Conservation (phyloP, 2,329 filamentous ascomycete genomes). For the Tolypocladium nubicola region DNA sequence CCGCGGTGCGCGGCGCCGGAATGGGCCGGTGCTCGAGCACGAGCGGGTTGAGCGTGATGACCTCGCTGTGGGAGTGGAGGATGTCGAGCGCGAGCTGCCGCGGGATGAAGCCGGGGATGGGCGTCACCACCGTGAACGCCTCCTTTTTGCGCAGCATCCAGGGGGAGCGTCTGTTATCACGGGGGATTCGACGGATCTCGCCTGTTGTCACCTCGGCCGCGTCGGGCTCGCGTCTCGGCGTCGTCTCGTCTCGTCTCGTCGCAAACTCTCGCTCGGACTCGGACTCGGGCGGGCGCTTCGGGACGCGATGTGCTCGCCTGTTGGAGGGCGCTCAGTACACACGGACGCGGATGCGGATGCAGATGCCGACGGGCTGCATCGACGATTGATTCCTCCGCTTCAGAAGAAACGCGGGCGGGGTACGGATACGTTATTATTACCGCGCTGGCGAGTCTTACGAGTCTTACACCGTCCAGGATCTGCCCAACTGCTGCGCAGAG, state of each 20-base stretch:
- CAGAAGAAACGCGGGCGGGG: background rate
- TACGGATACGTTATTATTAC: background rate
- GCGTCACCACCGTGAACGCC: slow-evolving; percentile 57
- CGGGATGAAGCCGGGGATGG: slow-evolving; percentile 59
- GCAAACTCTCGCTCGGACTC: background rate
- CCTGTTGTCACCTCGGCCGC: too few species aligned
- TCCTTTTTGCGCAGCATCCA: slow-evolving; percentile 51
- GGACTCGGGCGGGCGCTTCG: background rate
- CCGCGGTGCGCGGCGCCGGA: slow-evolving; percentile 55
- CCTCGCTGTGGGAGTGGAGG: slow-evolving; percentile 58
- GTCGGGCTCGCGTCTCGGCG: background rate
- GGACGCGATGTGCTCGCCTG: background rate
- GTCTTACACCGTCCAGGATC: too few species aligned
- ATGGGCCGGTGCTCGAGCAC: slow-evolving; percentile 54
- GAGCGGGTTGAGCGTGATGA: slow-evolving; percentile 61
- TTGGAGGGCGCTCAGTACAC: background rate
- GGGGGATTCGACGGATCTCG: too few species aligned
- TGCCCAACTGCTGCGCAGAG: background rate
- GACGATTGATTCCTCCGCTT: background rate
- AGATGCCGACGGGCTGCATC: background rate
- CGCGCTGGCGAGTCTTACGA: background rate
- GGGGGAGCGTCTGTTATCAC: background rate
- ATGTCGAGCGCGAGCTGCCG: slow-evolving; percentile 64
- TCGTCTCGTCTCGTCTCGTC: background rate
- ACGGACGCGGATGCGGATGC: background rate